Evolutionary conservation across 1,284 basidiomycete genomes (phyloP).

Genomic region (Moesziomyces parantarcticus): DNA sequence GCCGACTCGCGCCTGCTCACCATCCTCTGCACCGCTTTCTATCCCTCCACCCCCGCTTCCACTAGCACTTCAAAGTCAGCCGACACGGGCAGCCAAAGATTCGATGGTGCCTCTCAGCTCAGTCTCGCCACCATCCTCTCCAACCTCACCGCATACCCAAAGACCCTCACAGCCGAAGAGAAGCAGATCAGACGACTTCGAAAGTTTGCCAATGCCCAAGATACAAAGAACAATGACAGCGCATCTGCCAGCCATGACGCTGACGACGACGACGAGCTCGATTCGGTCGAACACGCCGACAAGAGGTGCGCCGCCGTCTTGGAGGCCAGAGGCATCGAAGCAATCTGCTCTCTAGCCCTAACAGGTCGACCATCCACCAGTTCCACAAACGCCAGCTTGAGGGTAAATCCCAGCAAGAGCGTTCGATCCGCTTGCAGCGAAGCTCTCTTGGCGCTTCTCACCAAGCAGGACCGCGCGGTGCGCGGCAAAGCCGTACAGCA

Average conservation of each 20-base stretch:
- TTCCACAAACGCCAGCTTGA: conserved; percentile 2
- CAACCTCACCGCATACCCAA: conserved; percentile 48
- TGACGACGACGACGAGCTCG: conserved; percentile 34
- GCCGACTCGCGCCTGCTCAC: conserved; percentile 31
- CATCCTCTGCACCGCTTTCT: conserved; percentile 26
- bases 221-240: conserved; percentile 8
- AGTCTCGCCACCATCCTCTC: conserved; percentile 49
- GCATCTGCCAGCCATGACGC: neutral
- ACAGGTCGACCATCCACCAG: conserved; percentile 9
- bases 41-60: neutral
- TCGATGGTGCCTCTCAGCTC: conserved; percentile 53
- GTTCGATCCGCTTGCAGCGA: conserved; percentile 25
- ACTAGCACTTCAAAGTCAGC: neutral
- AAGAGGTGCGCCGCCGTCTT: conserved; percentile 44
- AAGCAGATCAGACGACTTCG: conserved; percentile 53
- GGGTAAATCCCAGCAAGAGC: conserved; percentile 28
- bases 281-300: conserved; percentile 13
- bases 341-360: conserved; percentile 39
- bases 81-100: conserved; percentile 20
- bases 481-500: conserved; percentile 83
- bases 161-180: conserved; percentile 46
- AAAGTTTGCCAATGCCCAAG: conserved; percentile 49
- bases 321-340: conserved; percentile 44
- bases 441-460: conserved; percentile 38
- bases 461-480: conserved; percentile 75